phyloP scores from a whole-genome alignment of 2,329 filamentous ascomycete genomes.

The Pezizomycotina sp. region DNA sequence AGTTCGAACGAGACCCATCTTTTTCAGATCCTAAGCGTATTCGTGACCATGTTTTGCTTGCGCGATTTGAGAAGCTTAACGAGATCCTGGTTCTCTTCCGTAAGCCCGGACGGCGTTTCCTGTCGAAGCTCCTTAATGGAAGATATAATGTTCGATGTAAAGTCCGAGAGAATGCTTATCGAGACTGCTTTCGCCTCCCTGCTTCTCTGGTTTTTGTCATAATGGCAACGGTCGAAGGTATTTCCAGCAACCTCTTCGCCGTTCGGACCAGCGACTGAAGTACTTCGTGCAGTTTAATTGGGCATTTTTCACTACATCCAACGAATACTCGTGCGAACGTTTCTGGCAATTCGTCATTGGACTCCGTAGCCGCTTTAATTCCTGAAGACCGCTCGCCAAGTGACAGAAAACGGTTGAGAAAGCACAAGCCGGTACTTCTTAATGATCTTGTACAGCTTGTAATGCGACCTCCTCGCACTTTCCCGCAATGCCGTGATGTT shows the following conservation, averaged over 20 bases:
- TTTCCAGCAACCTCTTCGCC: slow-evolving; percentile 53
- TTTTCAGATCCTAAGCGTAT: slow-evolving; percentile 63
- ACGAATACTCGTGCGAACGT: too few species aligned
- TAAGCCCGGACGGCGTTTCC: slow-evolving; percentile 65
- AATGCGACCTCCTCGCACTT: slow-evolving; percentile 76
- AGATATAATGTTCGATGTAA: slow-evolving; percentile 50
- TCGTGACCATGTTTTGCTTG: slow-evolving; percentile 79
- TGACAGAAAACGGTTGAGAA: slow-evolving; percentile 51
- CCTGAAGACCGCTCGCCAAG: too few species aligned
- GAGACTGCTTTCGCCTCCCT: slow-evolving; percentile 37
- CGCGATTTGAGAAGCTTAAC: slow-evolving; percentile 81
- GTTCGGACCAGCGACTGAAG: slow-evolving; percentile 31
- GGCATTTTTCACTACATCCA: too few species aligned
- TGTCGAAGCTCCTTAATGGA: slow-evolving; percentile 60
- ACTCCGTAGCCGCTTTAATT: too few species aligned
- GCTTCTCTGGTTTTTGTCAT: slow-evolving; percentile 44
- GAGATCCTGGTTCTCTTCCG: slow-evolving; percentile 66
- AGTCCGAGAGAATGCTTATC: slow-evolving; percentile 48
- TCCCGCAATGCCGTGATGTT: slow-evolving; percentile 81
- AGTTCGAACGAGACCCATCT: slow-evolving; percentile 80
- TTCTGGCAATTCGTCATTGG: slow-evolving; percentile 24
- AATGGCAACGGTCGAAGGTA: slow-evolving; percentile 50
- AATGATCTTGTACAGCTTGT: slow-evolving; percentile 79
- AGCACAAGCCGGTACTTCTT: slow-evolving; percentile 74
- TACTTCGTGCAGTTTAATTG: slow-evolving; percentile 22